Evolutionary conservation across 208 protist genomes (phyloP).

Genomic region (Strigomonas culicis): DNA sequence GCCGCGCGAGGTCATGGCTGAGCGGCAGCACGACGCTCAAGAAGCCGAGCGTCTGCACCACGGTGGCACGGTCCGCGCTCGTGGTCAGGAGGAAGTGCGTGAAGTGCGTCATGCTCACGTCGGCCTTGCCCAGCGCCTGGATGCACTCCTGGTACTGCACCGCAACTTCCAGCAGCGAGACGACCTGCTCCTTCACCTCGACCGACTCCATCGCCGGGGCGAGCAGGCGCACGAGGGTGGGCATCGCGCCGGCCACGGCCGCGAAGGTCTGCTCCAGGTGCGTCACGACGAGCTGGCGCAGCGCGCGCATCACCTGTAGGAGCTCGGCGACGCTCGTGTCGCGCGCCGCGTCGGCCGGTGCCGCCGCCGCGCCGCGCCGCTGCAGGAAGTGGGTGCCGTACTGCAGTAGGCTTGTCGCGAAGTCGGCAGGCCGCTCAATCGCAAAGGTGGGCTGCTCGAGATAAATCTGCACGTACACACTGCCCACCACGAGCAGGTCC

Average conservation of each 20-base stretch:
- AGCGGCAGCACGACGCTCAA: constrained; percentile 12
- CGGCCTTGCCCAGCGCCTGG: constrained; percentile 12
- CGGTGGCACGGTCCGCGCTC: constrained; percentile 13
- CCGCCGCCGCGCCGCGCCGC: not conserved
- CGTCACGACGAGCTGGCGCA: constrained; percentile 35
- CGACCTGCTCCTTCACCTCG: not conserved
- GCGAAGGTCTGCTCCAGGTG: constrained; percentile 13
- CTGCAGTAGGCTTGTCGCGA: constrained; percentile 49
- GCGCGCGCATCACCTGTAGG: constrained; percentile 15
- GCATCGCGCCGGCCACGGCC: constrained; percentile 13
- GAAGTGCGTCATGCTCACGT: constrained; percentile 16
- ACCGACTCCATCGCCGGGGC: not conserved
- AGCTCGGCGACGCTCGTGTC: not conserved
- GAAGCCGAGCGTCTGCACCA: constrained; percentile 29
- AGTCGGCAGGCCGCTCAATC: constrained; percentile 64
- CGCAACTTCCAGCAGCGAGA: not conserved
- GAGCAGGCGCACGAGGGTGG: constrained; percentile 28
- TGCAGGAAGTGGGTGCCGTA: constrained; percentile 34
- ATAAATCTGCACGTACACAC: constrained; percentile 89
- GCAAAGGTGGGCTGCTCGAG: constrained; percentile 73
- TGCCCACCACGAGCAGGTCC: constrained; percentile 79
- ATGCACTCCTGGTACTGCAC: constrained; percentile 3
- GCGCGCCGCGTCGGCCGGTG: not conserved
- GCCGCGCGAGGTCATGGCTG: constrained; percentile 42
- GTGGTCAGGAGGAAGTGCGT: not conserved